A percentile compares a stretch with the other conserved stretches of the same genome.
Conservation (phyloP, 345 rosid genomes). For the Garcia nutans region DNA sequence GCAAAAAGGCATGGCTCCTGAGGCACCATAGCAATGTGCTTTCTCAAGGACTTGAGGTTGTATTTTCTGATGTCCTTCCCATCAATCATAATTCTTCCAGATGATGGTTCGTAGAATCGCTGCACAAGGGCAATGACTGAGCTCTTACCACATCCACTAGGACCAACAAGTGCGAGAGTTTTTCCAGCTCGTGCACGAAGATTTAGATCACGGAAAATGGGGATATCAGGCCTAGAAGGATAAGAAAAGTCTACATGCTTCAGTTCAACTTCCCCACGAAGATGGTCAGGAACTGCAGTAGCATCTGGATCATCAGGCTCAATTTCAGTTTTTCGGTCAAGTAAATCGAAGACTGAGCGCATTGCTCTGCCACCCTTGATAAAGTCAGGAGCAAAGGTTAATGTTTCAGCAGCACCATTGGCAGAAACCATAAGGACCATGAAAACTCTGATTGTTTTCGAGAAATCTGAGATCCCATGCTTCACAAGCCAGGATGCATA, state of each 20-base stretch:
- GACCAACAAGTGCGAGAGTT: conserved; percentile 94
- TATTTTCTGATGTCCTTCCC: conserved; percentile 93
- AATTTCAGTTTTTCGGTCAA: conserved; percentile 95
- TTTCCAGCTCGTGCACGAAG: conserved; percentile 90
- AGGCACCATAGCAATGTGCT: conserved; percentile 89
- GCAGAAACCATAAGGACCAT: conserved; percentile 99
- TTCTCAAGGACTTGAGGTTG: conserved; percentile 83
- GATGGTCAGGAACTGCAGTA: conserved; percentile 66
- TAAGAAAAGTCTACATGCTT: conserved; percentile 94
- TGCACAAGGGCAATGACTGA: conserved; percentile 79
- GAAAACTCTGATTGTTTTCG: conserved; percentile 92
- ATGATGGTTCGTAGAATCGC: conserved; percentile 85
- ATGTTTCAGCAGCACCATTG: conserved; percentile 96
- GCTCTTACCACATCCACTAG: conserved; percentile 98
- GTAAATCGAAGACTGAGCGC: conserved; percentile 87
- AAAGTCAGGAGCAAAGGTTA: conserved; percentile 96
- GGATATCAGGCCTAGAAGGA: conserved; percentile 86
- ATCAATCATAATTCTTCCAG: conserved; percentile 83
- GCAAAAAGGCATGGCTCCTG: conserved; percentile 95
- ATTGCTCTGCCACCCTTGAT: conserved; percentile 96
- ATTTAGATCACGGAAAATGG: conserved; percentile 74
- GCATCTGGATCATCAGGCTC: conserved; percentile 94
- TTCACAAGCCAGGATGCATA: conserved; percentile 99
- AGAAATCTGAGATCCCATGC: conserved; percentile 96
- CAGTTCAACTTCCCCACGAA: conserved; percentile 92